phyloP scores from a whole-genome alignment of 169 alveolate species.

The Cryptosporidium viatorum region DNA sequence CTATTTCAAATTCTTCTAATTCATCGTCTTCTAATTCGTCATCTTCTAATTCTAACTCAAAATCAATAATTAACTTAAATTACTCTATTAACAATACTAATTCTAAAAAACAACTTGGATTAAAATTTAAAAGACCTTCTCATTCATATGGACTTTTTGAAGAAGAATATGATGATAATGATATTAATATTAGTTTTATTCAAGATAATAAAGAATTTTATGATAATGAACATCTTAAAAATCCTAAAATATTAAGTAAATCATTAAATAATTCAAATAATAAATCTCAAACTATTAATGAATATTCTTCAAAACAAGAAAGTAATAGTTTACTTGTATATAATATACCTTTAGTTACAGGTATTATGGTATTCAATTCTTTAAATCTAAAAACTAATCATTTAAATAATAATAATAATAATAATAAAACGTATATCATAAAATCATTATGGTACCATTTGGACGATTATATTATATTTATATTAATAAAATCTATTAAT shows the following conservation, averaged over 20 bases:
- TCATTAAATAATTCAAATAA: not conserved
- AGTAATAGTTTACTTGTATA: not conserved
- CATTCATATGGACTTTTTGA: conserved; percentile 61
- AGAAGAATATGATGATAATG: not conserved
- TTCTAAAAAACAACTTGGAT: not conserved
- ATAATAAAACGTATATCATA: not conserved
- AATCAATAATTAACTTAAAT: not conserved
- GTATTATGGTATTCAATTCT: not conserved
- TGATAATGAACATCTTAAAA: not conserved
- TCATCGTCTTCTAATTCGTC: not conserved
- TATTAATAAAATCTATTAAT: not conserved
- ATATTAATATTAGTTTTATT: not conserved
- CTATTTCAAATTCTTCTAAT: too few relatives aligned
- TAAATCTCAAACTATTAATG: not conserved
- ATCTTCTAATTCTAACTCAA: not conserved
- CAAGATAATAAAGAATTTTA: not conserved
- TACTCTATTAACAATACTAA: not conserved
- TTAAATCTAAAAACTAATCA: not conserved
- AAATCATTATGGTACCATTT: conserved; percentile 39
- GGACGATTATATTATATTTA: conserved; percentile 10
- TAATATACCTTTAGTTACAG: conserved; percentile 28
- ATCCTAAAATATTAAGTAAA: not conserved
- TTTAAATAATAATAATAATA: not conserved
- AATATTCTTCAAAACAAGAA: not conserved
- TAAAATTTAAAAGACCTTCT: not conserved